Percentiles rank a stretch among this genome's conserved stretches.
Evolutionary conservation across 768 basidiomycete species (phyloP).

Genomic region (Tylopilus sp.): DNA sequence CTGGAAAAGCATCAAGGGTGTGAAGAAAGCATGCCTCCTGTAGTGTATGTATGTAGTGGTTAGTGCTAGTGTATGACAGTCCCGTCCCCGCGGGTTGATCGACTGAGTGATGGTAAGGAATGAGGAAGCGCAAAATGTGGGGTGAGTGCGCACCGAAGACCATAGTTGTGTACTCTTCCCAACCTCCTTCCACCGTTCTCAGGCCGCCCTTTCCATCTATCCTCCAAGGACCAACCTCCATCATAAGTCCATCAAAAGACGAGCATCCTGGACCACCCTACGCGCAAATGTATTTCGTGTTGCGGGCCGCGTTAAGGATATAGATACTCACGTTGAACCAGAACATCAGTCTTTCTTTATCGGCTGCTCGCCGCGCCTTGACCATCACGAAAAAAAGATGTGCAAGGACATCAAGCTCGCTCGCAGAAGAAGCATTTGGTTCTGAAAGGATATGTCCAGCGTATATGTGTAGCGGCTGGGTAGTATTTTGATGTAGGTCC

Average conservation of each 20-base stretch:
- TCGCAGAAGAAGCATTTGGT: slow-evolving; percentile 50
- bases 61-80: slow-evolving; percentile 83
- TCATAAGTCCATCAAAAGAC: slow-evolving; percentile 95
- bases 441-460: slow-evolving; percentile 85
- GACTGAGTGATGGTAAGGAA: slow-evolving; percentile 47
- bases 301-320: background rate
- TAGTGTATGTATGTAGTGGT: slow-evolving; percentile 80
- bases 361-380: slow-evolving; percentile 83
- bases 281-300: background rate
- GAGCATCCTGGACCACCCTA: slow-evolving; percentile 97
- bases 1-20: background rate
- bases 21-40: slow-evolving; percentile 46
- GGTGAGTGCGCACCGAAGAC: slow-evolving; percentile 74
- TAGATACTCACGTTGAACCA: slow-evolving; percentile 85
- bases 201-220: slow-evolving; percentile 71
- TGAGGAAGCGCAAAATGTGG: background rate
- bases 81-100: slow-evolving; percentile 98
- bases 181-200: slow-evolving; percentile 77
- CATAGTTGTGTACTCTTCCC: slow-evolving; percentile 96
- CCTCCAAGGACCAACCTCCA: slow-evolving; percentile 96
- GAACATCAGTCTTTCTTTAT: slow-evolving; percentile 85
- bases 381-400: slow-evolving; percentile 89
- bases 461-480: slow-evolving; percentile 72
- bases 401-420: slow-evolving; percentile 59
- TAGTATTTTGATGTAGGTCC: slow-evolving; percentile 67